Evolutionary conservation across 2,329 filamentous ascomycete genomes (phyloP).

Genomic region (Bretziella fagacearum): DNA sequence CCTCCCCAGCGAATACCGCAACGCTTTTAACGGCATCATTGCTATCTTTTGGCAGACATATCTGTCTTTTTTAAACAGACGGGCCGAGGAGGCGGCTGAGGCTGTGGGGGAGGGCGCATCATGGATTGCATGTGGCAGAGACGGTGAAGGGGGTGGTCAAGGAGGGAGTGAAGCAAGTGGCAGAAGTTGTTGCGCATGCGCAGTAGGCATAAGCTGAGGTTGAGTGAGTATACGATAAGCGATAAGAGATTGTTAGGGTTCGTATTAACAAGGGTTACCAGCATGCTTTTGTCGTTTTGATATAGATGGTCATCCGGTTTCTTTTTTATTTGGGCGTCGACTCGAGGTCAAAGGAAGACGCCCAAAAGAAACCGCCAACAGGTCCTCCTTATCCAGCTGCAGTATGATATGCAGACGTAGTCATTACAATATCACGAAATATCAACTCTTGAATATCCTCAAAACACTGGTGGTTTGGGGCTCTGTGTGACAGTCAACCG

Average conservation of each 20-base stretch:
- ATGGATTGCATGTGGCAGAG: background rate
- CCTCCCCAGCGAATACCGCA: constrained; percentile 60
- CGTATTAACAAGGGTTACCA: no score
- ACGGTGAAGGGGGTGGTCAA: background rate
- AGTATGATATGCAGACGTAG: no score
- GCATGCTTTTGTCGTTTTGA: no score
- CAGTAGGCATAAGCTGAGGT: background rate
- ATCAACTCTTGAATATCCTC: no score
- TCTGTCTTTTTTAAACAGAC: constrained; percentile 60
- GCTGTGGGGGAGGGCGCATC: constrained; percentile 3
- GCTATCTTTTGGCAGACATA: constrained; percentile 91
- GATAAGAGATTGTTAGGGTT: background rate
- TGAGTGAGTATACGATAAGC: background rate
- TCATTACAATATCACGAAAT: no score
- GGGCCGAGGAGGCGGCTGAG: constrained; percentile 38
- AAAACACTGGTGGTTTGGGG: no score
- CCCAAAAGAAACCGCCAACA: no score
- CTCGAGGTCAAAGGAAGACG: no score
- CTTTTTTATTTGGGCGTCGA: no score
- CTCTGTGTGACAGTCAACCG: no score
- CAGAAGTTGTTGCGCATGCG: background rate
- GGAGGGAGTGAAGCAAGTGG: background rate
- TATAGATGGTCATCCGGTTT: no score
- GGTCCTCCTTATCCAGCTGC: no score
- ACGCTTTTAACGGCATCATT: constrained; percentile 60